Base-by-base conservation (phyloP, 495 filamentous ascomycete species). In the Terfezia boudieri region DNA sequence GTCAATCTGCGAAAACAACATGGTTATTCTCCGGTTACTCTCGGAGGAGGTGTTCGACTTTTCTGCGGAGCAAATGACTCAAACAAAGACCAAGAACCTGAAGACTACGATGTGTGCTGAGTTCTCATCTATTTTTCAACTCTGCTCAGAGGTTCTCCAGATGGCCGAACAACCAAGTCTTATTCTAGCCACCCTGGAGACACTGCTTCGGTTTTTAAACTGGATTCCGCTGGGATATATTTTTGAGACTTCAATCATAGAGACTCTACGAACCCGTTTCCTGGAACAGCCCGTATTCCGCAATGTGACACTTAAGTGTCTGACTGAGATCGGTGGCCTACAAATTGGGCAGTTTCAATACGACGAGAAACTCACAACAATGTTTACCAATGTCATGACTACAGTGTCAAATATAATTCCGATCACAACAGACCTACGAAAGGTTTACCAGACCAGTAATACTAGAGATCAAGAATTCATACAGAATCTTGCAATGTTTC, bases 11-110 rank as follows among this genome's bases (percentile, higher is more conserved):
- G 90, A 99, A 71, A 99, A 99, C 71, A 99, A 99, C 70, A 99
- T 99, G 92, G 85, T 82, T 46, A 96, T 99, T 56, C 80, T 99
- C 41, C 81, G 92, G 50, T 71, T 99, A 59, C 75, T 99, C 38
- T 96, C 90, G 9, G 90, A 99, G 67, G 90, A 96, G 69, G 90
- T 96, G 8, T 96, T 99, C 64, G 90, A 99, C 68, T 99, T 86
- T 67, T 96, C 92, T 8, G 87, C 89, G 52, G 90, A 96, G 59
- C 86, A 94, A 66, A 93, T 96, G 89, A 99, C 92, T 11, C 94
- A 88, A 35, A 76, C 79, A 26, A 99, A 96, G 73, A 89, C 87
- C 22, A 80, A 88, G 63, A 93, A 93, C 60, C 70, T 99, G 48
- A 99, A 99, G 71, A 86, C 84, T 37, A 93, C 84, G 43, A 99